These are phyloP conservation scores for Fusarium fracticaudum DNA, from an alignment of 2,329 filamentous ascomycete genomes.

Conservation along the genomic window DNA sequence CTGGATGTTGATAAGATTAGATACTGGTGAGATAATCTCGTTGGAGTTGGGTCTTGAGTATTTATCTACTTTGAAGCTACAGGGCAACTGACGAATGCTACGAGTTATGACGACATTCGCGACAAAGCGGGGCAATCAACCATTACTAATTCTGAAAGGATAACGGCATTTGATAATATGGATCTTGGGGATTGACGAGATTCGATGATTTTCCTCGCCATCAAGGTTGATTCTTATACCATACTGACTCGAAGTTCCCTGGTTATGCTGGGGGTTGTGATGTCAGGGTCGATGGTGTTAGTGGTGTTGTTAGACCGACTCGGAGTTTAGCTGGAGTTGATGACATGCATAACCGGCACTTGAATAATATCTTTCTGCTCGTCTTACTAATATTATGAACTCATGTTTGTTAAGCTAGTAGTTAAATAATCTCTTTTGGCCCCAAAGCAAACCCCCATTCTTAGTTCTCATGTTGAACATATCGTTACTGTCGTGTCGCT, in stretches of 20 bases:
- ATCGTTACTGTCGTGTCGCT: neutral
- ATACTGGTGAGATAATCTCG: neutral
- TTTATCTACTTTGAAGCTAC: constrained; percentile 3
- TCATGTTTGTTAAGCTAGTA: neutral
- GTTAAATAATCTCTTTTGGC: neutral
- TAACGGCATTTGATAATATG: constrained; percentile 8
- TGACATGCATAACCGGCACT: neutral
- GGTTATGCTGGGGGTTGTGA: neutral
- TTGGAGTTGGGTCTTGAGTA: neutral
- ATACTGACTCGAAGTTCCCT: neutral
- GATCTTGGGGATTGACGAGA: neutral
- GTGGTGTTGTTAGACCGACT: neutral
- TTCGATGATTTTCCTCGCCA: constrained; percentile 1
- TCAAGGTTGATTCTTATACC: constrained; percentile 2
- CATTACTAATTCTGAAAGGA: constrained; percentile 25
- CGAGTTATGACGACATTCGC: constrained; percentile 32
- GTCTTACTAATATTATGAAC: neutral
- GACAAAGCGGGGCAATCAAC: constrained; percentile 17
- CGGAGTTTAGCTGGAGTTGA: neutral
- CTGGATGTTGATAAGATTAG: neutral
- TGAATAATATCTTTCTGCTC: neutral
- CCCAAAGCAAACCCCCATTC: neutral
- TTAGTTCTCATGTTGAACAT: neutral
- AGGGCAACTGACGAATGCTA: neutral
- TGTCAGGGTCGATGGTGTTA: neutral